Evolutionary conservation across 2,329 filamentous ascomycete species (phyloP), one percentile per base, ranked within the genome.

Genomic region (Pseudomassariella vexata): DNA sequence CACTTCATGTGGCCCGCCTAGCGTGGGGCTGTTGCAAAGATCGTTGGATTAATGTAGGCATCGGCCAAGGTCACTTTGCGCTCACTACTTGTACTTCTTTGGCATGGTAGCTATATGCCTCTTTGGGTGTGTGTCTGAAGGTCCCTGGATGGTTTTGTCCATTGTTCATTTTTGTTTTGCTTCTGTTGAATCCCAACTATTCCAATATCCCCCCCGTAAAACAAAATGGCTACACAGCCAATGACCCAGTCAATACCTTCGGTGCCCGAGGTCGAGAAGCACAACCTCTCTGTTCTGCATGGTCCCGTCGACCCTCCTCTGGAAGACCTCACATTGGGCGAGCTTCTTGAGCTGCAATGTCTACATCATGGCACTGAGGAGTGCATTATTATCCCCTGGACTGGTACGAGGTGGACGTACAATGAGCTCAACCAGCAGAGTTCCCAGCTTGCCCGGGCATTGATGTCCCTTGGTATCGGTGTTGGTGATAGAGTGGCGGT

Each of bases 371-470:
- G 76, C 16, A 65, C 72, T 30, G 68, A 73, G 33, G 82, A 88
- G 52, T 83, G 76, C 38, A 57, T 89, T 24, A 70, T 88, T 16
- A 82, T 84, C 30, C 80, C 83, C 1, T 88, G 82, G 82, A 87
- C 82, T 0, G 78, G 77, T 1, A 73, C 80, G 4, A 67, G 84
- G 47, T 88, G 82, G 82, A 82, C 79, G 0, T 84, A 83, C 57
- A 68, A 73, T 39, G 67, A 80, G 38, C 62, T 84, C 32, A 74
- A 77, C 46, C 66, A 75, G 36, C 73, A 81, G 56, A 76, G 72
- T 45, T 68, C 72, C 26, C 62, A 69, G 33, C 57, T 84, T 26
- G 78, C 79, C 5, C 76, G 75, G 30, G 82, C 82, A 9, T 57
- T 89, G 37, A 58, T 85, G 25, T 72, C 75, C 15, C 71, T 79